Evolutionary conservation across 345 rosid species (phyloP).

Genomic region (Hibiscus tridactylites): DNA sequence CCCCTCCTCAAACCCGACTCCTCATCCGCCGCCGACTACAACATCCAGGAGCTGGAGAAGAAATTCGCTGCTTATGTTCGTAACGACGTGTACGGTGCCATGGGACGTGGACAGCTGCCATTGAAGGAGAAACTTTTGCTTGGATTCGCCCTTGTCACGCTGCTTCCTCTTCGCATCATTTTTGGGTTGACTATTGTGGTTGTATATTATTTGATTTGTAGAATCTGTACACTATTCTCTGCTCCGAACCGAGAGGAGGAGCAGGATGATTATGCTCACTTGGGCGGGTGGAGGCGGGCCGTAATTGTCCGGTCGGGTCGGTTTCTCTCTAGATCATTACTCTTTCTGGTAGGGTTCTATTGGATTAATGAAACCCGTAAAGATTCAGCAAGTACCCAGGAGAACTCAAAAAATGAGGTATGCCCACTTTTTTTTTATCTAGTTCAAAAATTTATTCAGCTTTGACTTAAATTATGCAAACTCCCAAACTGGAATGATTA

Average conservation of each 20-base stretch:
- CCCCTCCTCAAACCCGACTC: constrained; percentile 67
- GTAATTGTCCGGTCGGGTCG: constrained; percentile 60
- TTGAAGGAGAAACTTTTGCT: constrained; percentile 49
- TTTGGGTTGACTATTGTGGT: constrained; percentile 42
- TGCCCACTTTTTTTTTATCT: background rate
- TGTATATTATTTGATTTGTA: constrained; percentile 65
- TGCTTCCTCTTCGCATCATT: constrained; percentile 61
- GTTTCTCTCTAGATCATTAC: constrained; percentile 59
- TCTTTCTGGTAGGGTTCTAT: constrained; percentile 84
- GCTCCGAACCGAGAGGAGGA: constrained; percentile 66
- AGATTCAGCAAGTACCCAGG: constrained; percentile 8
- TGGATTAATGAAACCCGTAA: constrained; percentile 57
- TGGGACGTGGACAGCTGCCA: constrained; percentile 83
- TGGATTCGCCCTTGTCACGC: constrained; percentile 56
- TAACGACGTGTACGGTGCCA: constrained; percentile 70
- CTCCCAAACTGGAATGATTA: too few species aligned
- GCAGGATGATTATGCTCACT: constrained; percentile 90
- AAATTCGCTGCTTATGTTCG: constrained; percentile 85
- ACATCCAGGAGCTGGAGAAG: constrained; percentile 68
- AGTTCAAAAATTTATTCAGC: background rate
- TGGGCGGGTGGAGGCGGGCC: constrained; percentile 84
- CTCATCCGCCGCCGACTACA: constrained; percentile 25
- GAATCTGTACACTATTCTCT: constrained; percentile 66
- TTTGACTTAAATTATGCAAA: too few species aligned
- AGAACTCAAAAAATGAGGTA: constrained; percentile 14